Percentiles rank a stretch among this genome's conserved stretches.
These are phyloP conservation scores for Candida odintsovae DNA, from an alignment of 805 yeast genomes.

Conservation along the genomic window DNA sequence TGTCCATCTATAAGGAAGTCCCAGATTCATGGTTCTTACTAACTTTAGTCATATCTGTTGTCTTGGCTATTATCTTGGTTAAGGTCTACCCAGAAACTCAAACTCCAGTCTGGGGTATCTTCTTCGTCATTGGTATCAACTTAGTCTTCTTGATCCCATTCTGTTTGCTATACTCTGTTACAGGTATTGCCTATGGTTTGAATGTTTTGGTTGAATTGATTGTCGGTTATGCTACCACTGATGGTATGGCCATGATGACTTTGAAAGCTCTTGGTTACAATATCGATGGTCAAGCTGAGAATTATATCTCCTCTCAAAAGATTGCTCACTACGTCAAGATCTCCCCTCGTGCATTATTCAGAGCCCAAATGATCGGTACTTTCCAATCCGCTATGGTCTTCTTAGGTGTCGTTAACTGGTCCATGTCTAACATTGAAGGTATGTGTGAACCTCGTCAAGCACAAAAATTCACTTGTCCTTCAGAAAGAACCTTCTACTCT, in stretches of 20 bases:
- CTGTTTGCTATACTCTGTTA: constrained; percentile 39
- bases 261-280: constrained; percentile 50
- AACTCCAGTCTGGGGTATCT: constrained; percentile 57
- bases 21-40: constrained; percentile 43
- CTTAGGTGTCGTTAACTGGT: constrained; percentile 31
- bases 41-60: constrained; percentile 37
- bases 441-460: constrained; percentile 30
- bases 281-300: constrained; percentile 60
- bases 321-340: constrained; percentile 44
- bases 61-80: constrained; percentile 40
- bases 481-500: constrained; percentile 35
- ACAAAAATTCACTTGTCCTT: constrained; percentile 37
- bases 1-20: constrained; percentile 52
- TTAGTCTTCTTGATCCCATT: constrained; percentile 47
- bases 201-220: constrained; percentile 52
- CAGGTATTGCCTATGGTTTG: constrained; percentile 42
- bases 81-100: constrained; percentile 36
- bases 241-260: constrained; percentile 47
- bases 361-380: constrained; percentile 35
- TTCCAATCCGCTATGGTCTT: constrained; percentile 25
- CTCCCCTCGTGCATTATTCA: constrained; percentile 54
- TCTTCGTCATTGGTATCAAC: constrained; percentile 46
- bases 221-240: constrained; percentile 49
- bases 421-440: constrained; percentile 27
- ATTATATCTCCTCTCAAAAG: constrained; percentile 43